These are phyloP conservation scores for Aspergillus fijiensis DNA, from an alignment of 2,329 filamentous ascomycete species.

Conservation along the genomic window DNA sequence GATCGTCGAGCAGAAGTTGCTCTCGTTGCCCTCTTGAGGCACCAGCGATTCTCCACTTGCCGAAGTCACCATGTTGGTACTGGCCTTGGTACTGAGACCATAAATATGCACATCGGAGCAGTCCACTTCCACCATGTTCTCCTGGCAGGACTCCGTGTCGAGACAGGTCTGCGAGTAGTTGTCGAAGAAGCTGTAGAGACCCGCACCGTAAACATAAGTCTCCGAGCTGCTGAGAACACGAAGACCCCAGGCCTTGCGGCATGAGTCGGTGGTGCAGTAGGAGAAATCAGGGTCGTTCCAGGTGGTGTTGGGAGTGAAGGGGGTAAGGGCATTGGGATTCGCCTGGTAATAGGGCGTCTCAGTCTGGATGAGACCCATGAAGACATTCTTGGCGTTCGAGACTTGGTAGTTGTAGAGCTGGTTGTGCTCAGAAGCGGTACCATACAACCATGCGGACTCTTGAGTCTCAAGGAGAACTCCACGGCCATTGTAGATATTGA, in stretches of 20 bases:
- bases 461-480: conserved; percentile 77
- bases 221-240: conserved; percentile 67
- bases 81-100: conserved; percentile 72
- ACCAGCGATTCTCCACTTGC: conserved; percentile 37
- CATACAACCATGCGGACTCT: conserved; percentile 80
- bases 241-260: conserved; percentile 75
- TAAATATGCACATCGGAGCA: conserved; percentile 63
- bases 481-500: conserved; percentile 80
- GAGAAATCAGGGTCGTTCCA: conserved; percentile 64
- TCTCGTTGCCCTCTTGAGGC: conserved; percentile 40
- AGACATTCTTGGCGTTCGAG: conserved; percentile 72
- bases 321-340: conserved; percentile 68
- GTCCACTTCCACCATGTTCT: conserved; percentile 74
- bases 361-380: conserved; percentile 80
- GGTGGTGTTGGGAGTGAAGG: conserved; percentile 36
- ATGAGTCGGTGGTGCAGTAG: conserved; percentile 56
- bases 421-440: conserved; percentile 64
- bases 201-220: conserved; percentile 69
- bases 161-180: conserved; percentile 75
- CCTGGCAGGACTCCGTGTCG: conserved; percentile 66
- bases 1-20: conserved; percentile 47
- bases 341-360: conserved; percentile 86
- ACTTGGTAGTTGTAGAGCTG: conserved; percentile 79
- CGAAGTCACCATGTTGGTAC: conserved; percentile 67
- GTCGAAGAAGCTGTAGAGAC: conserved; percentile 80